phyloP scores from a whole-genome alignment of 2,329 filamentous ascomycete species.

The Nigrospora sphaerica region DNA sequence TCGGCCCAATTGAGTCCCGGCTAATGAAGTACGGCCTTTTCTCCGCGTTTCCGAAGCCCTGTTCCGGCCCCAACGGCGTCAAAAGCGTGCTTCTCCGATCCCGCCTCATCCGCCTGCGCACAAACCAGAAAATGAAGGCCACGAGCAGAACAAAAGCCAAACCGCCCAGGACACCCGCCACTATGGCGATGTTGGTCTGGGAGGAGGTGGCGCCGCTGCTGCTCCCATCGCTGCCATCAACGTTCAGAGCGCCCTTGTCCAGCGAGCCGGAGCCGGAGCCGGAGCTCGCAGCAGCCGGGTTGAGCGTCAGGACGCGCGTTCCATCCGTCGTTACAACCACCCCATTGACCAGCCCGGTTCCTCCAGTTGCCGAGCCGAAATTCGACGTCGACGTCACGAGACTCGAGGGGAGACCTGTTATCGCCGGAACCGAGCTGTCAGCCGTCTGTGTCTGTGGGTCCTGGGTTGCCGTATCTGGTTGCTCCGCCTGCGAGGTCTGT shows the following conservation, averaged over 20 bases:
- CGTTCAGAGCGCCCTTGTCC: neutral
- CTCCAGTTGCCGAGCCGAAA: neutral
- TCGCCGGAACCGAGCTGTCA: slow-evolving; percentile 1
- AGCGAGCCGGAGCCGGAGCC: too few relatives aligned
- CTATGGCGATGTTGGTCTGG: slow-evolving; percentile 34
- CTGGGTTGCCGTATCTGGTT: slow-evolving; percentile 7
- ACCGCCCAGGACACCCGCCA: slow-evolving; percentile 44
- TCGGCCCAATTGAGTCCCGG: slow-evolving; percentile 41
- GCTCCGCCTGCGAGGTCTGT: neutral
- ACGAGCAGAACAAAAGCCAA: slow-evolving; percentile 37
- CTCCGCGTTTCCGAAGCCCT: slow-evolving; percentile 14
- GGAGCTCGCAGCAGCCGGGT: neutral
- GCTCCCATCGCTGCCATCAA: neutral
- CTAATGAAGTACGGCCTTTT: slow-evolving; percentile 32
- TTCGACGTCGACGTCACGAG: neutral
- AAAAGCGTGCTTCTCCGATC: slow-evolving; percentile 40
- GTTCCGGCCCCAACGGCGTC: slow-evolving; percentile 30
- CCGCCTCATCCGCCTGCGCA: slow-evolving; percentile 32
- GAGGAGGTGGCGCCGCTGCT: slow-evolving; percentile 9
- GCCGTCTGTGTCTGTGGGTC: neutral
- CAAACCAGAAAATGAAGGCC: slow-evolving; percentile 43
- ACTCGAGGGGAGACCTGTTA: neutral
- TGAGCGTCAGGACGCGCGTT: neutral
- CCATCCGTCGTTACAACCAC: slow-evolving; percentile 5
- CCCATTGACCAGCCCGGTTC: slow-evolving; percentile 2